Evolutionary conservation across 805 yeast genomes (phyloP), one percentile per base, ranked within the genome.

Genomic region (Hanseniaspora jakobsenii): DNA sequence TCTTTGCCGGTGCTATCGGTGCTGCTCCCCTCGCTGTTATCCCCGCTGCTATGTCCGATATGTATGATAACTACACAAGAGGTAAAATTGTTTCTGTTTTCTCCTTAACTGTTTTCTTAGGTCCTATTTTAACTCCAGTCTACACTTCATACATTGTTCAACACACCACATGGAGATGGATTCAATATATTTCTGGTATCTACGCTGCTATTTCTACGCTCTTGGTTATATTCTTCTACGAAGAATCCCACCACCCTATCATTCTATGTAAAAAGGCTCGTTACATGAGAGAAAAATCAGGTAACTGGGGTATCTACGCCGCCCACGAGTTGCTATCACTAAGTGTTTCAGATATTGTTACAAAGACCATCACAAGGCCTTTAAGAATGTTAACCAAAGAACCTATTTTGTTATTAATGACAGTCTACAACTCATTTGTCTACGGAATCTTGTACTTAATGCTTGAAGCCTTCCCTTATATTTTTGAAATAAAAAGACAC

Each of bases 1-100:
- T 82, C 56, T 78, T 85, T 58, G 77, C 79, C 21, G 94, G 94
- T 45, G 71, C 77, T 54, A 62, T 79, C 47, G 95, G 94, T 51
- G 84, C 93, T 17, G 85, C 91, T 32, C 85, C 93, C 1, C 61
- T 86, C 55, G 89, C 82, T 22, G 84, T 83, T 32, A 86, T 78
- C 8, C 94, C 94, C 22, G 95, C 94, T 38, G 72, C 80, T 0
- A 78, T 84, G 66, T 81, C 93, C 6, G 95, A 86, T 60, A 69
- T 84, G 69, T 84, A 76, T 57, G 73, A 72, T 51, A 75, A 76
- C 47, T 59, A 59, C 29, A 57, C 67, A 19, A 73, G 95, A 63
- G 95, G 95, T 53, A 71, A 69, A 40, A 93, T 94, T 24, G 67
- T 84, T 53, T 66, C 78, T 8, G 50, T 79, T 14, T 86, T 85